Evolutionary conservation across 23 red algal genomes (phyloP).

Genomic region (Cyanidiococcus yangmingshanensis): DNA sequence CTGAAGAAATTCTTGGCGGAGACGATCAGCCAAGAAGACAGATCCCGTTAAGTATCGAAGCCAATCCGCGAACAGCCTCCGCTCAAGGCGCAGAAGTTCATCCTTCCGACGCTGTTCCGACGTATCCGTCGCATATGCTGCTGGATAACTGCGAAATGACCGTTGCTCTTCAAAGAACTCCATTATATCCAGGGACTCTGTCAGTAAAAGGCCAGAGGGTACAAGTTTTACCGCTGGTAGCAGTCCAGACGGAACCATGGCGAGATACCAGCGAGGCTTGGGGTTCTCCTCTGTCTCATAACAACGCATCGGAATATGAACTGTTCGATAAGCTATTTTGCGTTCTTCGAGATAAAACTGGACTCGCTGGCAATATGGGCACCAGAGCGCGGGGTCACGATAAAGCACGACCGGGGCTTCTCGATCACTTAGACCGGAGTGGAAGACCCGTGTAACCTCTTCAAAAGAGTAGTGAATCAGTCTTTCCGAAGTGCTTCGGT

Average conservation of each 20-base stretch:
- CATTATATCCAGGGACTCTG: constrained; percentile 88
- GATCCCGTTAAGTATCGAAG: constrained; percentile 38
- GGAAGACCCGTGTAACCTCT: constrained; percentile 51
- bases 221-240: constrained; percentile 57
- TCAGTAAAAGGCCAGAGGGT: constrained; percentile 23
- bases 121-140: constrained; percentile 28
- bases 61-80: constrained; percentile 50
- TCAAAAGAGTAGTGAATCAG: constrained; percentile 17
- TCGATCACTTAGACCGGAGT: constrained; percentile 16
- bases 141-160: constrained; percentile 30
- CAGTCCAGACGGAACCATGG: constrained; percentile 64
- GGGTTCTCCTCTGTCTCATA: constrained; percentile 40
- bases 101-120: constrained; percentile 55
- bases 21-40: constrained; percentile 2
- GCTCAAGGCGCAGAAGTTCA: constrained; percentile 52
- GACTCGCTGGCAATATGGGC: constrained; percentile 81
- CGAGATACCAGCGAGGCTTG: constrained; percentile 57
- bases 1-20: constrained; percentile 27
- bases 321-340: constrained; percentile 49
- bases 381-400: constrained; percentile 72
- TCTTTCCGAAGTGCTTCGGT: neutral
- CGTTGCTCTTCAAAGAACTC: constrained; percentile 47
- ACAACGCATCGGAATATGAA: constrained; percentile 81
- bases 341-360: constrained; percentile 66
- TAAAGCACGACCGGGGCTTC: constrained; percentile 70